Percentiles rank a stretch among this genome's conserved stretches.
These are phyloP conservation scores for Lotmaria passim DNA, from an alignment of 208 protist genomes.

Conservation along the genomic window DNA sequence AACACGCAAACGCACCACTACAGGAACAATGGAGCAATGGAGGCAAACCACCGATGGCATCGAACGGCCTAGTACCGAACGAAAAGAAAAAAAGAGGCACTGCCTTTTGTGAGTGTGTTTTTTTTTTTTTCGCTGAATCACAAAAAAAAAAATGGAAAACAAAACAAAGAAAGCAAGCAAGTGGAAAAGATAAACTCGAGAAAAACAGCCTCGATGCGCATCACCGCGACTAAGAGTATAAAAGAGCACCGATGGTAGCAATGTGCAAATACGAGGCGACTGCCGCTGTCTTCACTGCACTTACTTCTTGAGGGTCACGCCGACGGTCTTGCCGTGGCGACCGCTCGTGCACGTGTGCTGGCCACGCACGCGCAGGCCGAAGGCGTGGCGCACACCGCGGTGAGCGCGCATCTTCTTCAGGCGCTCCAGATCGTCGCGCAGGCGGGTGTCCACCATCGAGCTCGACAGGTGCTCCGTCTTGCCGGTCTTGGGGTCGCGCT, in stretches of 20 bases:
- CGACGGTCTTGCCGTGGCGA: slow-evolving; percentile 94
- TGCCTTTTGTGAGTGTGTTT: background rate
- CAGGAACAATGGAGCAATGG: background rate
- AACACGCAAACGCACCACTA: too few species aligned
- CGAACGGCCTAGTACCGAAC: too few species aligned
- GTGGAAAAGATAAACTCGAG: slow-evolving; percentile 15
- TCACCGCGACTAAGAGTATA: too few species aligned
- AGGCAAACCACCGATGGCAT: background rate
- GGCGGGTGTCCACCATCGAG: slow-evolving; percentile 97
- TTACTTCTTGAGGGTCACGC: slow-evolving; percentile 85
- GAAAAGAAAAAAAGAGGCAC: background rate
- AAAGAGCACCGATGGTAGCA: too few species aligned
- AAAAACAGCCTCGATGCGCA: too few species aligned
- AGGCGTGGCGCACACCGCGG: slow-evolving; percentile 99
- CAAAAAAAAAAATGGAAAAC: slow-evolving; percentile 36
- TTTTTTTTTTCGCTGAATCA: slow-evolving; percentile 8
- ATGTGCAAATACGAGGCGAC: too few species aligned
- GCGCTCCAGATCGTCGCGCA: slow-evolving; percentile 99
- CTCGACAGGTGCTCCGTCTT: slow-evolving; percentile 97
- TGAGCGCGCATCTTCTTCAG: slow-evolving; percentile 99
- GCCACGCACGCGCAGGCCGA: slow-evolving; percentile 98
- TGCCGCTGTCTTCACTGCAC: too few species aligned
- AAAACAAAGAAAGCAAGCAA: slow-evolving; percentile 26
- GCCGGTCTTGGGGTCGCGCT: slow-evolving; percentile 98
- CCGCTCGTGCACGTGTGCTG: slow-evolving; percentile 99